phyloP scores from a whole-genome alignment of 2,329 filamentous ascomycete genomes.

The Atkinsonella hypoxylon region DNA sequence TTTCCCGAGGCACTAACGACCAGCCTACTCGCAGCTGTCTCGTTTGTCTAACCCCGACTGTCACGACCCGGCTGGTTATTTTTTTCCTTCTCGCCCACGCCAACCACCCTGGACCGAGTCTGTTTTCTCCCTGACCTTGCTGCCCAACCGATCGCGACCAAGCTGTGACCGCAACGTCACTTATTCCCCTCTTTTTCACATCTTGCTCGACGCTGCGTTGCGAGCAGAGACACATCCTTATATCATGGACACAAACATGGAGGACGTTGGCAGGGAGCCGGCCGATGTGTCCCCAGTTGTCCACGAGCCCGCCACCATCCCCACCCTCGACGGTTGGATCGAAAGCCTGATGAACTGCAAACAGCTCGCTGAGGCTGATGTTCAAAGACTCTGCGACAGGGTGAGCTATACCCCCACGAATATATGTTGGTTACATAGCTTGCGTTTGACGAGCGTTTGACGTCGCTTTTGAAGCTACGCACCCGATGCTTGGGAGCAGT shows the following conservation, averaged over 20 bases:
- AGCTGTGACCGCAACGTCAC: slow-evolving; percentile 19
- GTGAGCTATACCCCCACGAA: slow-evolving; percentile 33
- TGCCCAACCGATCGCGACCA: slow-evolving; percentile 11
- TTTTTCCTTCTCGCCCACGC: not conserved
- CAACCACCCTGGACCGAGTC: not conserved
- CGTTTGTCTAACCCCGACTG: not conserved
- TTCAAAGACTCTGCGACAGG: slow-evolving; percentile 96
- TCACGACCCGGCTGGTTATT: not conserved
- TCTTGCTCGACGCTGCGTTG: slow-evolving; percentile 10
- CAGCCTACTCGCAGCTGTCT: not conserved
- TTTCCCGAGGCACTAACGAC: not conserved
- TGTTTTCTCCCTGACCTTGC: slow-evolving; percentile 6
- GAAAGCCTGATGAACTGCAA: slow-evolving; percentile 98
- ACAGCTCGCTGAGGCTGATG: slow-evolving; percentile 87
- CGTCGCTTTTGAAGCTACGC: not conserved
- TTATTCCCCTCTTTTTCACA: slow-evolving; percentile 11
- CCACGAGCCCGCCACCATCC: slow-evolving; percentile 75
- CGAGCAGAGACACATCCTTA: slow-evolving; percentile 9
- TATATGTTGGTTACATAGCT: not conserved
- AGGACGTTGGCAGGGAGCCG: slow-evolving; percentile 83
- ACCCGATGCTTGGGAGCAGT: not conserved
- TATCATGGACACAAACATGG: slow-evolving; percentile 95
- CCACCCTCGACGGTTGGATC: slow-evolving; percentile 95
- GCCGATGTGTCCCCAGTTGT: slow-evolving; percentile 63
- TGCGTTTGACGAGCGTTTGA: not conserved